Evolutionary conservation across 2,329 filamentous ascomycete genomes (phyloP).

Genomic region (Fulvia fulva): DNA sequence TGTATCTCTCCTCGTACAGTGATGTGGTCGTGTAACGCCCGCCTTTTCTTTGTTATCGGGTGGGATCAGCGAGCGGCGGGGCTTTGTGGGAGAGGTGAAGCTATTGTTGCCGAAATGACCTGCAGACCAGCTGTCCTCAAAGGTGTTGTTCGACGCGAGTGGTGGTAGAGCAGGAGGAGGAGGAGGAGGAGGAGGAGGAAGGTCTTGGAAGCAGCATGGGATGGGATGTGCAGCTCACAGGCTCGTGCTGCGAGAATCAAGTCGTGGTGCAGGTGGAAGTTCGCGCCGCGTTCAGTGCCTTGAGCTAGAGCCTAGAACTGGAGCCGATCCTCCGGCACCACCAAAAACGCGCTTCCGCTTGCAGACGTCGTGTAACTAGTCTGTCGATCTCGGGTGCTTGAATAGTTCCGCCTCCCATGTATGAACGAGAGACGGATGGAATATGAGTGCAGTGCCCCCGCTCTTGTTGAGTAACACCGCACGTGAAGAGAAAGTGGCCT

Average conservation of each 20-base stretch:
- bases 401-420: too few species aligned
- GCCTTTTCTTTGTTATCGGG: slow-evolving; percentile 2
- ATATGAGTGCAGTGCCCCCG: too few species aligned
- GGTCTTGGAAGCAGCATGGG: neutral
- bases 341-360: too few species aligned
- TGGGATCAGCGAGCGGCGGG: slow-evolving; percentile 5
- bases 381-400: too few species aligned
- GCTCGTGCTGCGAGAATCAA: too few species aligned
- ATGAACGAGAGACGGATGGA: too few species aligned
- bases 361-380: too few species aligned
- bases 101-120: slow-evolving; percentile 50
- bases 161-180: neutral
- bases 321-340: too few species aligned
- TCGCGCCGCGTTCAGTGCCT: neutral
- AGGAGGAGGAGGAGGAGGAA: neutral
- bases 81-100: slow-evolving; percentile 7
- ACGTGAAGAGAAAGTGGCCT: too few species aligned
- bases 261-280: neutral
- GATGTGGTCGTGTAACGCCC: slow-evolving; percentile 5
- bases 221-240: too few species aligned
- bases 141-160: slow-evolving; percentile 52
- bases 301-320: neutral
- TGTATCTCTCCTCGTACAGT: neutral
- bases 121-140: slow-evolving; percentile 84
- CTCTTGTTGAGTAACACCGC: too few species aligned